A percentile compares a stretch with the other conserved stretches of the same genome.
Conservation (phyloP, 768 basidiomycete genomes). For the Lactifluus rugatus region DNA sequence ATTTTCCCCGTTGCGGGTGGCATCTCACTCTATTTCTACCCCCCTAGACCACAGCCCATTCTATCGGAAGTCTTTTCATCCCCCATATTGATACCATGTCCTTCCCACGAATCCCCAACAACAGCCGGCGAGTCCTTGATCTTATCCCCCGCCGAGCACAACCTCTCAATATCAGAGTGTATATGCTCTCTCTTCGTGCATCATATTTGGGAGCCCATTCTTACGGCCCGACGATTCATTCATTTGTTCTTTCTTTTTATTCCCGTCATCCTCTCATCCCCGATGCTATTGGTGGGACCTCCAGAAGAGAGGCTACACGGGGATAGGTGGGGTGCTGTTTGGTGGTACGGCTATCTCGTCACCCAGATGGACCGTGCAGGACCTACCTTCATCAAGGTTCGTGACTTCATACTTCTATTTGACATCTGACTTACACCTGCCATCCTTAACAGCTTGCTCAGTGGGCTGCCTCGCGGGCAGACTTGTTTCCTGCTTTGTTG, state of each 20-base stretch:
- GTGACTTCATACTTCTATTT: constrained; percentile 12
- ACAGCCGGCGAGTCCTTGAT: constrained; percentile 31
- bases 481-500: constrained; percentile 80
- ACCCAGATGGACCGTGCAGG: constrained; percentile 89
- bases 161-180: constrained; percentile 36
- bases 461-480: constrained; percentile 95
- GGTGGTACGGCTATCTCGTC: constrained; percentile 95
- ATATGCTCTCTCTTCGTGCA: constrained; percentile 41
- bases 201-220: constrained; percentile 73
- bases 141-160: constrained; percentile 59
- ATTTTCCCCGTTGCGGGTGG: constrained; percentile 49
- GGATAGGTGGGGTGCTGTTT: constrained; percentile 86
- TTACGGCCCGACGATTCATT: constrained; percentile 75
- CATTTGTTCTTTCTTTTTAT: constrained; percentile 75
- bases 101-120: constrained; percentile 15
- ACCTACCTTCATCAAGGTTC: constrained; percentile 93
- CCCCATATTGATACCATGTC: constrained; percentile 39
- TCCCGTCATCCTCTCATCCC: constrained; percentile 75
- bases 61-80: constrained; percentile 43
- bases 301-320: constrained; percentile 48
- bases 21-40: constrained; percentile 39
- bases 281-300: constrained; percentile 69
- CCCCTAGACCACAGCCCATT: constrained; percentile 36
- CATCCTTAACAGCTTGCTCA: constrained; percentile 69
- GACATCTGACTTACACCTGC: neutral